A percentile compares a stretch with the other conserved stretches of the same genome.
Evolutionary conservation across 2,329 filamentous ascomycete species (phyloP).

Genomic region (Apiospora pterosperma): DNA sequence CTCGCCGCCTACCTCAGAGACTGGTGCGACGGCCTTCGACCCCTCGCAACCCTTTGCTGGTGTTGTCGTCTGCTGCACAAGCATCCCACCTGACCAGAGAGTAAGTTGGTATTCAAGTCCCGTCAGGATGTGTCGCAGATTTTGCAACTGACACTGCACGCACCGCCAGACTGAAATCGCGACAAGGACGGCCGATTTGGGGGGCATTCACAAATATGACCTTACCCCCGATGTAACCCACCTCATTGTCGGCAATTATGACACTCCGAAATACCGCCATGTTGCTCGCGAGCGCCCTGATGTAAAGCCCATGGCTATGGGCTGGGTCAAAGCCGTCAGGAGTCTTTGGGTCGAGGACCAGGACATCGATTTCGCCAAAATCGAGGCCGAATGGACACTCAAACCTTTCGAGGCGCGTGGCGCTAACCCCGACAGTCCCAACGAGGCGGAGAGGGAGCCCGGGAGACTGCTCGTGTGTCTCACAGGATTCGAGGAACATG

Average conservation of each 20-base stretch:
- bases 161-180: conserved; percentile 50
- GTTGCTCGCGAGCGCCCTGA: conserved; percentile 87
- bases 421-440: conserved; percentile 29
- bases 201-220: conserved; percentile 83
- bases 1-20: conserved; percentile 19
- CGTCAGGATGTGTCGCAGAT: neutral
- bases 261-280: conserved; percentile 93
- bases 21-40: conserved; percentile 10
- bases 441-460: conserved; percentile 26
- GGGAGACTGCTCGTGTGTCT: conserved; percentile 49
- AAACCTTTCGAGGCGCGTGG: conserved; percentile 59
- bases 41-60: neutral
- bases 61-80: conserved; percentile 71
- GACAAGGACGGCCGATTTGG: conserved; percentile 71
- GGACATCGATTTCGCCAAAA: conserved; percentile 65
- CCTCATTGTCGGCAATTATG: conserved; percentile 82
- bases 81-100: conserved; percentile 73
- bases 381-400: conserved; percentile 66
- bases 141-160: neutral
- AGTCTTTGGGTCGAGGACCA: conserved; percentile 77
- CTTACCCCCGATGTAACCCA: conserved; percentile 96
- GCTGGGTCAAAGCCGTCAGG: conserved; percentile 80
- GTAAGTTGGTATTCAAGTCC: conserved; percentile 43
- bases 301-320: conserved; percentile 75
- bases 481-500: conserved; percentile 51